Percentiles rank a stretch among this genome's conserved stretches.
phyloP scores from a whole-genome alignment of 2,329 filamentous ascomycete genomes.

The Colletotrichum liaoningense region DNA sequence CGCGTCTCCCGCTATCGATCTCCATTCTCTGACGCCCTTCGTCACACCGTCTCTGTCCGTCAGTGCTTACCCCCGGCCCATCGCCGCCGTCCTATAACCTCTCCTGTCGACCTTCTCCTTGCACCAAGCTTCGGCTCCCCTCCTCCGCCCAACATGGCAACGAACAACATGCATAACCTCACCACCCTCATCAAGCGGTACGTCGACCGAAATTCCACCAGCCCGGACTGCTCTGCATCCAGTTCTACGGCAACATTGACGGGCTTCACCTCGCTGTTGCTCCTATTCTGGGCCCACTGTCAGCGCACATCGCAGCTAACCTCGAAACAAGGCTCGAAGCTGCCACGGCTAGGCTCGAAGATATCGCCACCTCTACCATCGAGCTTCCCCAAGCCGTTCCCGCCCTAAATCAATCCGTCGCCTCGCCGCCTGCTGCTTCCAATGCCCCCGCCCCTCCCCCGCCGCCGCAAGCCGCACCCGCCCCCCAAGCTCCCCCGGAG shows the following conservation, averaged over 20 bases:
- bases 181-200: constrained; percentile 99
- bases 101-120: background rate
- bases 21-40: background rate
- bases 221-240: constrained; percentile 27
- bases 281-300: background rate
- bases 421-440: constrained; percentile 45
- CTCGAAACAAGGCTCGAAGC: constrained; percentile 84
- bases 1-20: background rate
- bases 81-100: constrained; percentile 10
- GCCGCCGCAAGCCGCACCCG: constrained; percentile 47
- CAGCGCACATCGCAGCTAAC: constrained; percentile 53
- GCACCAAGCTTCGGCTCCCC: constrained; percentile 12
- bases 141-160: constrained; percentile 66
- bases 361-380: constrained; percentile 85
- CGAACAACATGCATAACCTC: constrained; percentile 93
- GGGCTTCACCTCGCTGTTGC: background rate
- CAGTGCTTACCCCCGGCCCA: background rate
- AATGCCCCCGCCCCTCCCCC: constrained; percentile 47
- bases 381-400: constrained; percentile 67
- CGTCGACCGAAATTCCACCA: constrained; percentile 43
- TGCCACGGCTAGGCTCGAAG: constrained; percentile 94
- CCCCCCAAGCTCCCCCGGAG: constrained; percentile 61
- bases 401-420: constrained; percentile 53
- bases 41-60: constrained; percentile 20
- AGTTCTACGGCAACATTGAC: background rate